These are phyloP conservation scores for Chalaropsis thielavioides DNA, from an alignment of 2,329 filamentous ascomycete species.

Conservation along the genomic window DNA sequence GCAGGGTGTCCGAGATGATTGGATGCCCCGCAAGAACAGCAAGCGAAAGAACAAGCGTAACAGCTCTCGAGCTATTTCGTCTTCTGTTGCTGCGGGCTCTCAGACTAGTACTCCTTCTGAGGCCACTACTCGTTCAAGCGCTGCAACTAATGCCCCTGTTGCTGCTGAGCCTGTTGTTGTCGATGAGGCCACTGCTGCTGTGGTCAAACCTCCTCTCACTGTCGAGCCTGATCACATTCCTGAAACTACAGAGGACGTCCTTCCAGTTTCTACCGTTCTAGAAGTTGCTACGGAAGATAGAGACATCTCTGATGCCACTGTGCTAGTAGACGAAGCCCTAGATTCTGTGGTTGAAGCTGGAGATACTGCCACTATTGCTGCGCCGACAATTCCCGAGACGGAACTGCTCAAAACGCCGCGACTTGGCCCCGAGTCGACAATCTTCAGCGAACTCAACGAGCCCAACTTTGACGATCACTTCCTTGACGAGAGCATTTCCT, in stretches of 20 bases:
- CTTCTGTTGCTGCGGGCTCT: neutral
- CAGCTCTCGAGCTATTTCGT: neutral
- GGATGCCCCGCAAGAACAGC: constrained; percentile 12
- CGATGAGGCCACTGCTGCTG: neutral
- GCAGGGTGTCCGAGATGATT: constrained; percentile 10
- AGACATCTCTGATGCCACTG: neutral
- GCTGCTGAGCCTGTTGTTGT: neutral
- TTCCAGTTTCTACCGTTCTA: neutral
- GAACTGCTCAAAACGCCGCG: constrained; percentile 12
- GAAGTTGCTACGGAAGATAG: neutral
- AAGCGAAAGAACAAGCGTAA: constrained; percentile 7
- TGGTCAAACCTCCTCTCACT: neutral
- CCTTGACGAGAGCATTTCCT: constrained; percentile 11
- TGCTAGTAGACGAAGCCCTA: neutral
- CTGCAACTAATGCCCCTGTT: neutral
- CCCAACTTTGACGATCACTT: constrained; percentile 14
- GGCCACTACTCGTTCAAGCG: neutral
- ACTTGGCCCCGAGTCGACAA: constrained; percentile 15
- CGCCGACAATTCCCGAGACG: neutral
- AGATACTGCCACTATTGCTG: neutral
- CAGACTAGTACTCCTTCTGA: neutral
- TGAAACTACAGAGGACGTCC: neutral
- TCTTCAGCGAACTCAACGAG: constrained; percentile 14
- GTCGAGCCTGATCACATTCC: too few relatives aligned
- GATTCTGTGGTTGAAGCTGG: neutral